phyloP scores from a whole-genome alignment of 192 early-diverging fungal species.

The Entomortierella beljakovae region DNA sequence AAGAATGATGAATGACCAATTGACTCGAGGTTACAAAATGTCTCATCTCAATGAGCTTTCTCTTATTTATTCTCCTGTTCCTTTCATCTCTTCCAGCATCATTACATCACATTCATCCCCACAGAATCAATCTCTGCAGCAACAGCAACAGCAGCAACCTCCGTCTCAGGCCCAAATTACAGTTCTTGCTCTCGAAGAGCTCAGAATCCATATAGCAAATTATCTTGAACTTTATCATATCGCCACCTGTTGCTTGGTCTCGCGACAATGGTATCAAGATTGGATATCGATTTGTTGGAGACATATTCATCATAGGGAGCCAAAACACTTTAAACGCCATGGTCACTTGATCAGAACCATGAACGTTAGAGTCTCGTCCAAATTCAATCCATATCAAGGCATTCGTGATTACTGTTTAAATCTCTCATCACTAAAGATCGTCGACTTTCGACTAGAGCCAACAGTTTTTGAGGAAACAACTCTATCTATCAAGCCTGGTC shows the following conservation, averaged over 20 bases:
- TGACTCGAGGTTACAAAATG: not conserved
- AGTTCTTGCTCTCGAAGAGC: slow-evolving; percentile 2
- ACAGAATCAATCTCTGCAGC: not conserved
- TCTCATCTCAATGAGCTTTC: not conserved
- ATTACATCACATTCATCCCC: no score
- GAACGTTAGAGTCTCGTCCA: not conserved
- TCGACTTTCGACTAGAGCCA: not conserved
- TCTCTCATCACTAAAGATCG: not conserved
- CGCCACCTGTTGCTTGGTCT: not conserved
- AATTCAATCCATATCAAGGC: not conserved
- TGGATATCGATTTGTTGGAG: slow-evolving; percentile 14
- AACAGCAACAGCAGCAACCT: not conserved
- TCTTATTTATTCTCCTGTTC: not conserved
- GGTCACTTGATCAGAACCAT: not conserved
- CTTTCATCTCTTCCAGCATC: no score
- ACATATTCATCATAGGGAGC: not conserved
- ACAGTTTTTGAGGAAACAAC: not conserved
- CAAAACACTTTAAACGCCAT: not conserved
- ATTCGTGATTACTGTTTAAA: slow-evolving; percentile 16
- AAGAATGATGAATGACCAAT: not conserved
- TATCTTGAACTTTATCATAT: not conserved
- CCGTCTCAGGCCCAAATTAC: not conserved
- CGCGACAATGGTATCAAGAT: slow-evolving; percentile 8
- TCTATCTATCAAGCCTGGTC: not conserved
- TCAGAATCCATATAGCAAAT: not conserved